Base-by-base conservation (phyloP, 2,329 filamentous ascomycete species). In the Nigrospora oryzae region DNA sequence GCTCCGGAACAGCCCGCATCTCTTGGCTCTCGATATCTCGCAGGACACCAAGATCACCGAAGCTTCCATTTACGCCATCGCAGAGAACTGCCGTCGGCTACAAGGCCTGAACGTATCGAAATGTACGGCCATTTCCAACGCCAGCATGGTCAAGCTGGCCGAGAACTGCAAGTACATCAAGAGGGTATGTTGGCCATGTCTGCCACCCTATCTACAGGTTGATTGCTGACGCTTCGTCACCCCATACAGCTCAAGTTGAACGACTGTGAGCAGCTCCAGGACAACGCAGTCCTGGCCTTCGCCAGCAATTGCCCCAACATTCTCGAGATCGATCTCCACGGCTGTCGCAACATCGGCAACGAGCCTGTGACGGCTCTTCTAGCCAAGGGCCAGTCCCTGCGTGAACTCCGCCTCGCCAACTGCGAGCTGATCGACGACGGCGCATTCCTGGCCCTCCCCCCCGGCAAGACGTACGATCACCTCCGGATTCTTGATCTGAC, bases 401-500 rank as follows among this genome's bases (percentile, higher is more conserved):
- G 93, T 43, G 93, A 98, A 67, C 71, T 98, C 28, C 84, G 91
- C 15, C 74, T 98, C 5, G 86, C 88, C 14, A 85, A 86, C 63
- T 97, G 93, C 66, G 80, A 84, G 36, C 77, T 88, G 36, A 84
- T 98, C 47, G 86, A 86, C 48, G 90, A 97, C 60, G 69, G 74
- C n/a, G 91, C 93, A 5, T 98, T 98, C 68, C 72, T 95, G 44
- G 77, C 80, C 42, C 74, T 97, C 2, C 85, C 89, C 0, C 63
- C 73, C 2, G 74, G 79, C 43, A 75, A 79, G 46, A 78, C 74
- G 0, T 95, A 89, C 61, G 91, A 97, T 49, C 86, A 89, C 52
- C 77, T 98, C 38, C 84, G 93, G 19, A 97, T 97, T 46, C 76
- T 98, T 36, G 93, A 98, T 59, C 74, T 98, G 16, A 97, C 93